Evolutionary conservation across 2,329 filamentous ascomycete species (phyloP), one percentile per base, ranked within the genome.

Genomic region (Exophiala sp.): DNA sequence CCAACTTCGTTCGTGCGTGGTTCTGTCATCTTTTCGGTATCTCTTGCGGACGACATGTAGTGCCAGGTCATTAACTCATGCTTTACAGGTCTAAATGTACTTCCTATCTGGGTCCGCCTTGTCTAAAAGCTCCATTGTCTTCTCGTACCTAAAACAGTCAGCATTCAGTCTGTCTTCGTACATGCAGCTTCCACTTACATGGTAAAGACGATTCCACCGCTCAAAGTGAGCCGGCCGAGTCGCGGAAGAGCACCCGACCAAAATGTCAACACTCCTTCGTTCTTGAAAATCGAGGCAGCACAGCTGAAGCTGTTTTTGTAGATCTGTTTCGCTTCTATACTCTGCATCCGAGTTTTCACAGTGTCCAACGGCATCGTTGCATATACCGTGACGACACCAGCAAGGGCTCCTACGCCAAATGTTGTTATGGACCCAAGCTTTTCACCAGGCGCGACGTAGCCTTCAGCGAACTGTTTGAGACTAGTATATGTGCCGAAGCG

Each of bases 281-380:
- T 85, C 72, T 84, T 88, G 70, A 94, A 87, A 62, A 99, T 95
- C 66, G 86, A 79, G 9, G 81, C 78, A 0, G 88, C 91, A 70
- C 94, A 99, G 44, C 85, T 81, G 62, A 95, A 81, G 64, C 87
- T 94, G 73, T 95, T 96, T 68, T 88, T 91, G 68, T 99, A 99
- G 57, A 86, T 74, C 40, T 74, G 77, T 58, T 81, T 82, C 33
- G 92, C 89, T 71, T 96, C 90, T 57, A 96, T 86, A 62, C 90
- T 95, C 80, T 99, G 94, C 94, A 99, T 99, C 58, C 90, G 80
- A 45, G 94, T 99, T 82, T 99, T 99, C 69, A 99, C 82, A 0
- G 92, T 97, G 71, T 99, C 94, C 40, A 99, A 74, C 1, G 84
- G 84, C 72, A 87, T 85, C 1, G 84, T 80, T 20, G 72, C 72